Conservation (phyloP, 495 filamentous ascomycete species). For the Choiromyces venosus region DNA sequence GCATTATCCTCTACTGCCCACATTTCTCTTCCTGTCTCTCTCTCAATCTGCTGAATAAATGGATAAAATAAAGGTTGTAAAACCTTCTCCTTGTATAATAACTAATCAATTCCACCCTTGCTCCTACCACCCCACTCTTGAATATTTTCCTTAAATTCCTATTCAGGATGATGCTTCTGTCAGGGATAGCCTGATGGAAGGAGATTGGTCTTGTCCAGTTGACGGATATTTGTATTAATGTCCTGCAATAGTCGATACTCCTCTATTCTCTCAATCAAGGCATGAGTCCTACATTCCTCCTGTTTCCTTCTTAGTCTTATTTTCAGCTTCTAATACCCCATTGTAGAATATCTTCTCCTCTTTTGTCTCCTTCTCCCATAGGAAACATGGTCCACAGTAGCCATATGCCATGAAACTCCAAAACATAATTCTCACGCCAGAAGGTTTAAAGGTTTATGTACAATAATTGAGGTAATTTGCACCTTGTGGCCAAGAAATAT, state of each 20-base stretch:
- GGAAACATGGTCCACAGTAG: background rate
- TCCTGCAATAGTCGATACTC: background rate
- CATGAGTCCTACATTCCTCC: background rate
- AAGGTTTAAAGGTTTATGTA: background rate
- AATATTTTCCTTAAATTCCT: background rate
- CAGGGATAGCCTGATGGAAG: background rate
- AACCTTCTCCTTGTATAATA: slow-evolving; percentile 1
- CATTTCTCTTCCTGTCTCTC: background rate
- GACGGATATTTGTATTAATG: background rate
- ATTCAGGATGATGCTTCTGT: background rate
- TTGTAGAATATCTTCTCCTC: background rate
- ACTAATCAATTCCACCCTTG: slow-evolving; percentile 4
- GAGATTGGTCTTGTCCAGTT: too few relatives aligned
- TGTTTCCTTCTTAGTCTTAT: background rate
- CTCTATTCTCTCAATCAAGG: background rate
- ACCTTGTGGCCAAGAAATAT: background rate
- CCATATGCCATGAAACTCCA: background rate
- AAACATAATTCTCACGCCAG: slow-evolving; percentile 8
- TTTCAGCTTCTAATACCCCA: background rate
- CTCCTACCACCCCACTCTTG: background rate
- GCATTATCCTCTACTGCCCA: slow-evolving; percentile 22
- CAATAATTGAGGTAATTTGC: background rate
- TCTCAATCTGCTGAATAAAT: slow-evolving; percentile 8
- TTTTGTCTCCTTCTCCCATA: background rate
- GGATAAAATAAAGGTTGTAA: slow-evolving; percentile 10